Percentiles rank a stretch among this genome's conserved stretches.
phyloP scores from a whole-genome alignment of 2,329 filamentous ascomycete species.

The Penicillium sp. region DNA sequence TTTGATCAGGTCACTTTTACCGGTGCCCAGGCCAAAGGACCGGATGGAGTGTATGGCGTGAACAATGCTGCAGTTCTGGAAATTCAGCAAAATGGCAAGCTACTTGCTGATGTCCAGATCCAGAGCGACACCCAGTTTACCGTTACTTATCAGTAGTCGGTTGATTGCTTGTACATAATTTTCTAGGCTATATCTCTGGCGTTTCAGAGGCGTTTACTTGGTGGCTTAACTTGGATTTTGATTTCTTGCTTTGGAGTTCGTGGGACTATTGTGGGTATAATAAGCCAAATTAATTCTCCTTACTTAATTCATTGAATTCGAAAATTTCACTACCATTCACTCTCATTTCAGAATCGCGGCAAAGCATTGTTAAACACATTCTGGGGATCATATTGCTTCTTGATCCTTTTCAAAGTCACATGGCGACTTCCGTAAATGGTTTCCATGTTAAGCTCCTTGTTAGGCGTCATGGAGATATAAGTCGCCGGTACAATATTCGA shows the following conservation, averaged over 20 bases:
- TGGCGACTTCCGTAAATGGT: constrained; percentile 41
- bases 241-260: background rate
- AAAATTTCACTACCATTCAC: background rate
- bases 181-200: background rate
- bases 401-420: constrained; percentile 30
- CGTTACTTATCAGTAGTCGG: constrained; percentile 32
- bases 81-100: constrained; percentile 51
- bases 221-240: background rate
- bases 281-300: background rate
- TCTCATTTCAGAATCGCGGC: constrained; percentile 5
- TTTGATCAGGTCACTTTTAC: constrained; percentile 54
- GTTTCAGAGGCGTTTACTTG: constrained; percentile 2
- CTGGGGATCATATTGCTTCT: constrained; percentile 45
- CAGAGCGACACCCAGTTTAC: constrained; percentile 36
- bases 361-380: constrained; percentile 43
- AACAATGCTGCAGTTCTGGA: constrained; percentile 54
- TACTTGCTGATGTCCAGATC: constrained; percentile 40
- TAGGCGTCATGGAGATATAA: constrained; percentile 42
- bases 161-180: background rate
- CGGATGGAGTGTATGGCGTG: constrained; percentile 36
- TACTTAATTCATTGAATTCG: background rate
- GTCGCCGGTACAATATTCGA: constrained; percentile 24
- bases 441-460: constrained; percentile 34
- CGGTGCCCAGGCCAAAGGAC: constrained; percentile 38
- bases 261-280: background rate